Evolutionary conservation across 2,329 filamentous ascomycete genomes (phyloP).

Genomic region (Colletotrichum tanaceti): DNA sequence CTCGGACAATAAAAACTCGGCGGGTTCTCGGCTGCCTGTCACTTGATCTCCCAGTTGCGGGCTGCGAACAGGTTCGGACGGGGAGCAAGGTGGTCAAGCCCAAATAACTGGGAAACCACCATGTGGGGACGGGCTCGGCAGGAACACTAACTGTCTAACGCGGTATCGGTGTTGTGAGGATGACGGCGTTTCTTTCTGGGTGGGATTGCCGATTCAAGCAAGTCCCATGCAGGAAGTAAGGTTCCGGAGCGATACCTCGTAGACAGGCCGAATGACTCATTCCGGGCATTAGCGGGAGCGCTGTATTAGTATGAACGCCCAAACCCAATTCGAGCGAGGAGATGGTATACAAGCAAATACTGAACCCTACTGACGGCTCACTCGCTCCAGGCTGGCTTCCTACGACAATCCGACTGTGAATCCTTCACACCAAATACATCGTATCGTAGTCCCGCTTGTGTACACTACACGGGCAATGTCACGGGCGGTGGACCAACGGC

Average conservation of each 20-base stretch:
- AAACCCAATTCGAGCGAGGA: neutral
- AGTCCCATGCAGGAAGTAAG: neutral
- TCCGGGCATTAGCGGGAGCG: constrained; percentile 4
- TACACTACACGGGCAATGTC: neutral
- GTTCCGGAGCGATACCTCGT: neutral
- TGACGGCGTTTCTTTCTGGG: neutral
- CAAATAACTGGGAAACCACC: neutral
- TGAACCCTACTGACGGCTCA: neutral
- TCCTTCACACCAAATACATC: neutral
- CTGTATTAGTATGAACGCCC: neutral
- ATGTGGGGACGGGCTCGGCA: neutral
- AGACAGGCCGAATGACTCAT: constrained; percentile 16
- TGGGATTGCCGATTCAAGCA: neutral
- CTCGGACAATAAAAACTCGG: neutral
- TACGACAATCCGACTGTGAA: neutral
- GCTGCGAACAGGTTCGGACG: neutral
- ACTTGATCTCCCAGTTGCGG: neutral
- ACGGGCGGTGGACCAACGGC: neutral
- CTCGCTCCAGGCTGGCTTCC: neutral
- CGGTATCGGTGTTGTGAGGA: no score
- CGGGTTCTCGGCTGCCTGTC: neutral
- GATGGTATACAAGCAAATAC: no score
- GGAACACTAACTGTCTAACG: neutral
- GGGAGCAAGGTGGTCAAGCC: neutral
- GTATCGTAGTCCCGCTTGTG: neutral